These are phyloP conservation scores for Coelastrella sp. DNA, from an alignment of 139 green algal genomes.

Conservation along the genomic window DNA sequence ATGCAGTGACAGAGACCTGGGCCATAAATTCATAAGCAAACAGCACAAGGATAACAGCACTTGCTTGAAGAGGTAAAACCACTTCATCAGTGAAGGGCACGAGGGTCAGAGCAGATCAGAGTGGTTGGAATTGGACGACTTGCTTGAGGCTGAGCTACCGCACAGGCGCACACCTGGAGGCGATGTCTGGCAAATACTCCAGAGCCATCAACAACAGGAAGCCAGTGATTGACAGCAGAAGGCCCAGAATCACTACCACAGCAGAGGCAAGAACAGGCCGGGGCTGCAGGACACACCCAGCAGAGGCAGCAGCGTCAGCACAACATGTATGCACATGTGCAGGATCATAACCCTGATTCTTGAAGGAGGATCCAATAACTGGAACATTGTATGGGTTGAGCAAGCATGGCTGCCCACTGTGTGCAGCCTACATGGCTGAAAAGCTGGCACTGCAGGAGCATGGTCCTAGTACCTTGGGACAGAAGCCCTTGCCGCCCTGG, in stretches of 20 bases:
- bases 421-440: neutral
- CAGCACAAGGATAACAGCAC: neutral
- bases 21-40: neutral
- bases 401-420: neutral
- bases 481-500: neutral
- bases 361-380: too few relatives aligned
- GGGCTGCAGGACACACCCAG: neutral
- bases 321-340: neutral
- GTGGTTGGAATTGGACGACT: neutral
- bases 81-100: too few relatives aligned
- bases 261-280: conserved; percentile 38
- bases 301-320: neutral
- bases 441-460: too few relatives aligned
- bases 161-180: conserved; percentile 37
- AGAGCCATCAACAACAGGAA: conserved; percentile 60
- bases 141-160: neutral
- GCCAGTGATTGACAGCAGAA: conserved; percentile 49
- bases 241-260: conserved; percentile 55
- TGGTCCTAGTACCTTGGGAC: neutral
- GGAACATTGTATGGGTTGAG: too few relatives aligned
- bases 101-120: too few relatives aligned
- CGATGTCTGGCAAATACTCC: conserved; percentile 63
- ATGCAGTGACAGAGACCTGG: too few relatives aligned
- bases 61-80: too few relatives aligned
- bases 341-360: neutral